Percentiles rank a stretch among this genome's conserved stretches.
Conservation (phyloP, 129 eudicot species). For the Flaveria trinervia region DNA sequence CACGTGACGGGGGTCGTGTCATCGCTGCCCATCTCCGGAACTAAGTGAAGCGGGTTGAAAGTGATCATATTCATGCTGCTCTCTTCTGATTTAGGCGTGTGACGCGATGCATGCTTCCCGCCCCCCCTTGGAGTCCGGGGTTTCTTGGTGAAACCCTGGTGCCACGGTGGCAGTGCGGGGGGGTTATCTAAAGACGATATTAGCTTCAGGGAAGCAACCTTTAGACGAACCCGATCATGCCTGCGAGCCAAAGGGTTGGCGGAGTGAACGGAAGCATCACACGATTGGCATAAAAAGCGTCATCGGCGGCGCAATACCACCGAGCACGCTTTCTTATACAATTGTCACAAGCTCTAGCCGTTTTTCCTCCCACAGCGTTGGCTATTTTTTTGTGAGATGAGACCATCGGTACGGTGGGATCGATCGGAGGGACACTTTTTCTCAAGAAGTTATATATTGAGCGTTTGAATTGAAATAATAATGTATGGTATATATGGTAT, state of each 20-base stretch:
- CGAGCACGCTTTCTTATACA: conserved; percentile 76
- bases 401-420: conserved; percentile 42
- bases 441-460: too few species aligned
- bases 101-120: conserved; percentile 24
- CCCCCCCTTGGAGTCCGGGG: conserved; percentile 75
- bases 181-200: conserved; percentile 24
- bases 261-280: conserved; percentile 65
- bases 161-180: conserved; percentile 55
- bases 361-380: conserved; percentile 64
- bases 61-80: background rate
- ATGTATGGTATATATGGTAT: too few species aligned
- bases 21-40: conserved; percentile 67
- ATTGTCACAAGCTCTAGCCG: conserved; percentile 79
- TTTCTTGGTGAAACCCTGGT: conserved; percentile 62
- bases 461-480: too few species aligned
- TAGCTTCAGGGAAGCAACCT: conserved; percentile 41
- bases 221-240: conserved; percentile 73
- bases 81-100: conserved; percentile 36
- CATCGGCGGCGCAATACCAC: conserved; percentile 84
- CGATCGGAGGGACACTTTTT: background rate
- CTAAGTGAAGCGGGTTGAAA: conserved; percentile 46
- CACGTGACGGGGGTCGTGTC: conserved; percentile 41
- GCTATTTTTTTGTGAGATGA: conserved; percentile 53
- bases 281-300: conserved; percentile 77
- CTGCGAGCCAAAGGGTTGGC: conserved; percentile 75